Base-by-base conservation (phyloP, 371 early-diverging fungal genomes). In the Sporodiniella umbellata region DNA sequence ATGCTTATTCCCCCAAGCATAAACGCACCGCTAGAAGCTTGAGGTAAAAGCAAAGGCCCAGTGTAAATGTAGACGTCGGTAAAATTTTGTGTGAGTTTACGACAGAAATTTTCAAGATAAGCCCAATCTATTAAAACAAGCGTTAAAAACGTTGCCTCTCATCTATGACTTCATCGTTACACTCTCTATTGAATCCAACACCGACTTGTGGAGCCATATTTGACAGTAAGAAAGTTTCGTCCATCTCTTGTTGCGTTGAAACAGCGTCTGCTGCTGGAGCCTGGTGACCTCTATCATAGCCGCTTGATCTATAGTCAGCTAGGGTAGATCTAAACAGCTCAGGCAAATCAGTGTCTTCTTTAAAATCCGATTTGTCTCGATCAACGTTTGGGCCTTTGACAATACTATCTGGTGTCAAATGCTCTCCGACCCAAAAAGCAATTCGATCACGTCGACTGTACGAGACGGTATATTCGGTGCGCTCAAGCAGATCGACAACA, bases 161-260 rank as follows among this genome's bases (percentile, higher is more conserved):
- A 4, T 35, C 8, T 35, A 35, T 35, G 14, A 35, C 14, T 14
- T 8, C 35, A 1, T 15, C 42, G 62, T 56, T 72, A 75, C 79
- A 86, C 37, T 88, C 82, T 40, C 89, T 82, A 67, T 91, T 91
- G 54, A 91, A 89, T 12, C 92, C 92, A 38, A 70, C 67, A 6
- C 90, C 89, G 11, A 89, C 86, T 61, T 91, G 92, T 19, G 92
- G 92, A 10, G 83, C 72, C 51, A 90, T 89, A 58, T 92, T 92
- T 26, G 85, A 72, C 40, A 92, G 51, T 14, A 79, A 62, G 44
- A 90, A 90, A 0, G 90, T 92, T 40, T 89, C 83, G 47, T 87
- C 80, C 85, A 89, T 79, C 3, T 83, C 74, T 14, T 54, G 58
- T 55, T 84, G 78, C 7, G 80, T 70, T 47, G 52, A 47, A 49